phyloP scores from a whole-genome alignment of 805 yeast genomes.

The Pichia paraexigua region DNA sequence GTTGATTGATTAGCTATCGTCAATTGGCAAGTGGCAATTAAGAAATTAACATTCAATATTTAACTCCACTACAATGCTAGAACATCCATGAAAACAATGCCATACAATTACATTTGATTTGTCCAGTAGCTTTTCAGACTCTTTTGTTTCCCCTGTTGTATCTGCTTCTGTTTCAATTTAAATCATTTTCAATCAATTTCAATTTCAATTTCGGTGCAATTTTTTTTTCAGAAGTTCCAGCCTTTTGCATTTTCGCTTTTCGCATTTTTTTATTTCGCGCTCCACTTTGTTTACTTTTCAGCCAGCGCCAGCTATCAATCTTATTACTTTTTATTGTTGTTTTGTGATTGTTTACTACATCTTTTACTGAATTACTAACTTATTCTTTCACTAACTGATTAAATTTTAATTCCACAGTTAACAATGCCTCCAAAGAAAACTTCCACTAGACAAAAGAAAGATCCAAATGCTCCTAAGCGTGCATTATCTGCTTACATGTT shows the following conservation, averaged over 20 bases:
- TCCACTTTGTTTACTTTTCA: background rate
- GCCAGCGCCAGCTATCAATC: background rate
- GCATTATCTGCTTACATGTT: constrained; percentile 97
- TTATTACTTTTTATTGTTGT: background rate
- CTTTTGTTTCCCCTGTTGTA: background rate
- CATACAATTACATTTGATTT: background rate
- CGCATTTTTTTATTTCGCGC: background rate
- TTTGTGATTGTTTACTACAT: background rate
- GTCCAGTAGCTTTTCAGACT: background rate
- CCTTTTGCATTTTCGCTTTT: background rate
- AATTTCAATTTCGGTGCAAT: background rate
- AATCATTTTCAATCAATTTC: background rate
- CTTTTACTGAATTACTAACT: background rate
- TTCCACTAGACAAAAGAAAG: constrained; percentile 37
- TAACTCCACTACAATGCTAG: no score
- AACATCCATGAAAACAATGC: background rate
- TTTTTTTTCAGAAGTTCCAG: background rate
- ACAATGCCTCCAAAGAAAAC: constrained; percentile 17
- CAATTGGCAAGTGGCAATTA: no score
- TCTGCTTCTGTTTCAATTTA: background rate
- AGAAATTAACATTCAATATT: no score
- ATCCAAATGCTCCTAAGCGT: constrained; percentile 99
- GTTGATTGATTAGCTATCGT: no score
- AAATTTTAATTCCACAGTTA: background rate
- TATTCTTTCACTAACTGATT: no score